These are phyloP conservation scores for Xylariaceae sp. DNA, from an alignment of 2,329 filamentous ascomycete genomes.

Conservation along the genomic window DNA sequence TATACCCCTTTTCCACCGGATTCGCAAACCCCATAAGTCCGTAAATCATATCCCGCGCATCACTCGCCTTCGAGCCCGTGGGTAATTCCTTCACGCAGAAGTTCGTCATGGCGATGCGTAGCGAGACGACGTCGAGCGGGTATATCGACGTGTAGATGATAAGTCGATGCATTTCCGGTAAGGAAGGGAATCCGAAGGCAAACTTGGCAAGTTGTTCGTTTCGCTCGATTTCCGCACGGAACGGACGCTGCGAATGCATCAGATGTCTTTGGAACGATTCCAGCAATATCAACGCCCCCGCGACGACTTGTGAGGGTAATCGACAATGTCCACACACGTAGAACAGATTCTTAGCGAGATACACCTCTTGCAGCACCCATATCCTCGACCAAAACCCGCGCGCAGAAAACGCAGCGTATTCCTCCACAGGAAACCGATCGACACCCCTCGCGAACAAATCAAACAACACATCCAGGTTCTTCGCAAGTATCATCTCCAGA, in stretches of 20 bases:
- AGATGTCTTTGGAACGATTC: conserved; percentile 11
- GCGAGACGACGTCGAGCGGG: conserved; percentile 6
- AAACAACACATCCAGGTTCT: neutral
- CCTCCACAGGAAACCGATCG: conserved; percentile 6
- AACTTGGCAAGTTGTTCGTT: conserved; percentile 2
- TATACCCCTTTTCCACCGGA: conserved; percentile 7
- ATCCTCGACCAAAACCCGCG: conserved; percentile 12
- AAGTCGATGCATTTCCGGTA: conserved; percentile 14
- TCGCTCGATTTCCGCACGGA: neutral
- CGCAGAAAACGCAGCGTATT: conserved; percentile 6
- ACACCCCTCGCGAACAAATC: neutral
- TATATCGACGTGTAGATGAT: conserved; percentile 15
- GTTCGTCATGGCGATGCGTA: conserved; percentile 17
- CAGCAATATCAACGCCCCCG: conserved; percentile 12
- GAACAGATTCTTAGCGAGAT: conserved; percentile 9
- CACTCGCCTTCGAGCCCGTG: conserved; percentile 10
- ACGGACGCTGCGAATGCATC: neutral
- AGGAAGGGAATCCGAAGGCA: neutral
- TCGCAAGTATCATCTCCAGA: conserved; percentile 4
- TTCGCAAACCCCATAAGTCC: conserved; percentile 15
- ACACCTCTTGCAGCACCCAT: conserved; percentile 18
- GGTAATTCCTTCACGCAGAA: conserved; percentile 17
- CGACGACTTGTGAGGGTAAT: neutral
- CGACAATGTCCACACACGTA: conserved; percentile 8
- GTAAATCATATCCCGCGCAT: conserved; percentile 15